Evolutionary conservation across 1,284 basidiomycete genomes (phyloP).

Genomic region (Acaromyces ingoldii): DNA sequence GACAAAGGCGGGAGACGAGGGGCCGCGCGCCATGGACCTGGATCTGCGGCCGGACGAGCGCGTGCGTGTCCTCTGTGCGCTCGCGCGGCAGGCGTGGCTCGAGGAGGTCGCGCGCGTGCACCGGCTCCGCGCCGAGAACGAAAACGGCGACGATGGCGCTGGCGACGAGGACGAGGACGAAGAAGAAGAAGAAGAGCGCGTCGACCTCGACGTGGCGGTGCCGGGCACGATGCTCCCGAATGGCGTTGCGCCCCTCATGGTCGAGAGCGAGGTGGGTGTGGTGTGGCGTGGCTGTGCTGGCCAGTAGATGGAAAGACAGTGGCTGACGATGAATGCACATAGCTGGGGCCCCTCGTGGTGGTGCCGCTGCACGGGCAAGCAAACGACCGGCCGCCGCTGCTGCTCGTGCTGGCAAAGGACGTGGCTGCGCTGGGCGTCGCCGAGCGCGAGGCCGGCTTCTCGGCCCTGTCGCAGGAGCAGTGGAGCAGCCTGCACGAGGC

Average conservation of each 20-base stretch:
- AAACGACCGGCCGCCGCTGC: neutral
- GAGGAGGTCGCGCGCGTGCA: neutral
- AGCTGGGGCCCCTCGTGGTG: neutral
- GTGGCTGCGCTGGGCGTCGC: neutral
- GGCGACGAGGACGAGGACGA: neutral
- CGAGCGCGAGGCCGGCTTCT: neutral
- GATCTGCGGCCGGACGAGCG: neutral
- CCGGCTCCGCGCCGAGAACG: neutral
- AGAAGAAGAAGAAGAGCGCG: neutral
- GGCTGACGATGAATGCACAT: neutral
- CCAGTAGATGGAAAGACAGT: neutral
- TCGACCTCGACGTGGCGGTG: neutral
- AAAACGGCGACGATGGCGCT: neutral
- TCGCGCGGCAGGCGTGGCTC: neutral
- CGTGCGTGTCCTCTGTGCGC: neutral
- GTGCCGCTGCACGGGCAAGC: neutral
- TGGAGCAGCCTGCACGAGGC: slow-evolving; percentile 1
- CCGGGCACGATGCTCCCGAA: neutral
- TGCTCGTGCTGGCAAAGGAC: neutral
- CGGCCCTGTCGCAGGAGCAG: neutral
- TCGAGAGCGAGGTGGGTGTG: slow-evolving; percentile 1
- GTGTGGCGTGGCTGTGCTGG: too few relatives aligned
- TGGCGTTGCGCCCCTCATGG: neutral
- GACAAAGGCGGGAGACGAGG: too few relatives aligned
- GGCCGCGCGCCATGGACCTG: neutral